Percentiles rank a stretch among this genome's conserved stretches.
These are phyloP conservation scores for Aphanomyces invadans DNA, from an alignment of 352 stramenopile species.

Conservation along the genomic window DNA sequence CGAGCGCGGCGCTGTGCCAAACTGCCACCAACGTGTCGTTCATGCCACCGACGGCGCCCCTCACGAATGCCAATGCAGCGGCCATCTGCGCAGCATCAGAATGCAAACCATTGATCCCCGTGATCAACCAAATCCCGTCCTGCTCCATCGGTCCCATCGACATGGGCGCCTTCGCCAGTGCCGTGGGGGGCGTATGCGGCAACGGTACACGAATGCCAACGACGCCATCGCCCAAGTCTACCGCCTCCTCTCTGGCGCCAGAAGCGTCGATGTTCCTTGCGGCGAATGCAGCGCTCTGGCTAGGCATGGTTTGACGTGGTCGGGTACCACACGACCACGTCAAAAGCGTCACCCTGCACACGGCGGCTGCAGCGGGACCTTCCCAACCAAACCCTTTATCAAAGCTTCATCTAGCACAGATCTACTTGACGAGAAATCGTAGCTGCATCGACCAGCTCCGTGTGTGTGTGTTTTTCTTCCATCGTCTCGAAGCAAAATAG, in stretches of 20 bases:
- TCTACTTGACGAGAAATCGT: too few relatives aligned
- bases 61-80: slow-evolving; percentile 24
- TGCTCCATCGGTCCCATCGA: slow-evolving; percentile 8
- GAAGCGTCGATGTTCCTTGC: neutral
- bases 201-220: neutral
- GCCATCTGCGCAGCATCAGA: slow-evolving; percentile 25
- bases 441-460: too few relatives aligned
- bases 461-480: too few relatives aligned
- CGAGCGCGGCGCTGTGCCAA: slow-evolving; percentile 26
- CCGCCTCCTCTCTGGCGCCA: neutral
- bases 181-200: neutral
- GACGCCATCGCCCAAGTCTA: neutral
- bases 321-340: too few relatives aligned
- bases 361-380: too few relatives aligned
- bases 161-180: slow-evolving; percentile 11
- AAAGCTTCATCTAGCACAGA: too few relatives aligned
- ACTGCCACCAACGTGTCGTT: slow-evolving; percentile 26
- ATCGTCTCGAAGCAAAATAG: too few relatives aligned
- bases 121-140: slow-evolving; percentile 5
- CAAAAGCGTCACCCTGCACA: too few relatives aligned
- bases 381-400: too few relatives aligned
- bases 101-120: slow-evolving; percentile 11
- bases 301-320: too few relatives aligned
- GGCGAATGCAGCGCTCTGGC: too few relatives aligned
- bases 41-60: slow-evolving; percentile 25